Percentiles rank a stretch among this genome's conserved stretches.
These are phyloP conservation scores for Pichia sp. DNA, from an alignment of 1,139 yeast genomes.

Conservation along the genomic window DNA sequence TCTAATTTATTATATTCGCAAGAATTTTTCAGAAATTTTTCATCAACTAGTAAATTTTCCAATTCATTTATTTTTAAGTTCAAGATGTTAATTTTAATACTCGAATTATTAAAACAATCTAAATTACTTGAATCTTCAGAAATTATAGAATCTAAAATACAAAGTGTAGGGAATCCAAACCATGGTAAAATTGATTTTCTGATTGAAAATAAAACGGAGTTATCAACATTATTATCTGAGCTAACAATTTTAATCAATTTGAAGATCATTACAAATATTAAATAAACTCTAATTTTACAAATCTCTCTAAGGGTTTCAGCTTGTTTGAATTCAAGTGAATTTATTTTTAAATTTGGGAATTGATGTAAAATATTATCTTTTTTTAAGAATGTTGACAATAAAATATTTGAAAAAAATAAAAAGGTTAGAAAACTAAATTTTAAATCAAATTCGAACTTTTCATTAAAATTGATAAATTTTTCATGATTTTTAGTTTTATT, in stretches of 20 bases:
- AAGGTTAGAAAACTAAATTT: not conserved
- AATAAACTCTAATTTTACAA: not conserved
- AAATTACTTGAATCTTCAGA: too few relatives aligned
- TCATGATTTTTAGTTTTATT: not conserved
- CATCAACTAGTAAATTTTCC: not conserved
- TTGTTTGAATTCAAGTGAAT: not conserved
- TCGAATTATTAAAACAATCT: too few relatives aligned
- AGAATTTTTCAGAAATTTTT: not conserved
- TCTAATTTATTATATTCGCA: not conserved
- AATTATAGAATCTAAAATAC: not conserved
- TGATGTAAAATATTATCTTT: not conserved
- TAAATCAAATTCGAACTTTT: not conserved
- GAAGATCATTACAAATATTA: not conserved
- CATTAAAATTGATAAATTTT: not conserved
- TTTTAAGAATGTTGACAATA: not conserved
- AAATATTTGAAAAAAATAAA: not conserved
- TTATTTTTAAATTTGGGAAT: not conserved
- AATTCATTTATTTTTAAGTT: not conserved
- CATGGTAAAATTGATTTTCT: not conserved
- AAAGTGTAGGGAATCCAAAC: slow-evolving; percentile 4
- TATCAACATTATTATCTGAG: slow-evolving; percentile 48
- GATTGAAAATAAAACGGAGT: slow-evolving; percentile 32
- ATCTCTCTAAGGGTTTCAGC: not conserved
- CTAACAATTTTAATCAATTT: slow-evolving; percentile 42
- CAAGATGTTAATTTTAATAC: not conserved